Base-by-base conservation (phyloP, 2,329 filamentous ascomycete genomes). In the Cladosporium halotolerans region DNA sequence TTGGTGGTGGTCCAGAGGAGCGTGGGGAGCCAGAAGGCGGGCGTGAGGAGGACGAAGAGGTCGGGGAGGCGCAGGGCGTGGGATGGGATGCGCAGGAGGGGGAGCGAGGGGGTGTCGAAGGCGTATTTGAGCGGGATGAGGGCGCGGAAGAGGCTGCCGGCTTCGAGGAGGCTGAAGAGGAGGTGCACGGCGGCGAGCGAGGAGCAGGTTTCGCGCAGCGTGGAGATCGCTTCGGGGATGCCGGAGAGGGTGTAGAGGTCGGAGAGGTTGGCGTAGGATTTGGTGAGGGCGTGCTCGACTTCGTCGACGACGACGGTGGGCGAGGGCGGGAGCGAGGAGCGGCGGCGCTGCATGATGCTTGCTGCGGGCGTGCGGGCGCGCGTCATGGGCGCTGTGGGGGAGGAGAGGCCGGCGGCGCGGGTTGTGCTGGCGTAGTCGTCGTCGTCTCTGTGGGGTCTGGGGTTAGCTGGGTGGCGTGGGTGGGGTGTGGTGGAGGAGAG, bases 1-100 rank as follows among this genome's bases (percentile, higher is more conserved):
- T 82, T 86, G 9, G 89, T 93, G 38, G 61, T 52, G 34, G 82
- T 68, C 90, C 91, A 97, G 16, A 87, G 82, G 0, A 91, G 86
- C 0, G 81, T 84, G 1, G 63, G 56, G 10, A 55, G 56, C 92
- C 92, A 97, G 78, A 96, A 97, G 23, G 80, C 79, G 38, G 79
- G 74, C 1, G 86, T 88, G 36, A 95, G 71, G 8, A 96, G 74
- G 31, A 85, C 72, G 70, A 93, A 95, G 62, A 95, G 76, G 69
- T 97, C 88, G 0, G 91, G 89, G 16, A 93, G 71, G 62, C 81
- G 79, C 57, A 95, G 76, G 2, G 82, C 74, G 4, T 56, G 34
- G 18, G 55, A 42, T 5, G 58, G 56, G 11, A 80, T 80, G 53
- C 77, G 75, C 18, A 88, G 68, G 16, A 75, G 68, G 10, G 70